Evolutionary conservation across 768 basidiomycete genomes (phyloP), one percentile per base, ranked within the genome.

Genomic region (Mycena alexandri): DNA sequence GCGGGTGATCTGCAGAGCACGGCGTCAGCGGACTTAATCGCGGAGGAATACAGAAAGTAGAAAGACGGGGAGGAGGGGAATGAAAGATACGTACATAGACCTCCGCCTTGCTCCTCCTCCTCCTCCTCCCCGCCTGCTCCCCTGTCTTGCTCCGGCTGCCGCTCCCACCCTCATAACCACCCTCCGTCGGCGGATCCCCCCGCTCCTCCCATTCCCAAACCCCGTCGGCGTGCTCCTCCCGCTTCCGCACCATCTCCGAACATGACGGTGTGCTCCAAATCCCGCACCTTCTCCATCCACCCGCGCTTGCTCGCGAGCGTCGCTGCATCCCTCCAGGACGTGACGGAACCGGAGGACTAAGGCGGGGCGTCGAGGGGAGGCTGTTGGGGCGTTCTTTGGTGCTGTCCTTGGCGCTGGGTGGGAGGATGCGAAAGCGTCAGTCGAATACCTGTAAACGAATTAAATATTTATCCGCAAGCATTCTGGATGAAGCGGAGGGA

Each of bases 61-160:
- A 55, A 24, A 25, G 43, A 21, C 43, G 19, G 19, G 58, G n/a
- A 12, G 8, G 29, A 50, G 7, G 42, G n/a, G 22, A 11, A 16
- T 13, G n/a, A n/a, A n/a, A n/a, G 19, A 58, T 29, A 80, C 89
- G 73, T 74, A 93, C 93, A 75, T 87, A 94, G 63, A 94, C 85
- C 77, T 94, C 90, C 6, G 90, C 89, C 77, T 90, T 90, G 80
- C 86, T 89, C 60, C 82, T 77, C 73, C 80, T 84, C 65, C 76
- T 81, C 65, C 79, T n/a, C 81, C 53, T 80, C 84, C 74, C 84
- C 59, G 76, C 77, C 63, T 73, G 58, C 47, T 73, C 67, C 73
- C 80, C 83, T 64, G 76, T 81, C 65, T 79, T 73, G 69, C 82
- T 81, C 53, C 63, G 73, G 80, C 84, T 74, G n/a, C n/a, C n/a